Evolutionary conservation across 345 rosid species (phyloP).

Genomic region (Eutrema japonicum): DNA sequence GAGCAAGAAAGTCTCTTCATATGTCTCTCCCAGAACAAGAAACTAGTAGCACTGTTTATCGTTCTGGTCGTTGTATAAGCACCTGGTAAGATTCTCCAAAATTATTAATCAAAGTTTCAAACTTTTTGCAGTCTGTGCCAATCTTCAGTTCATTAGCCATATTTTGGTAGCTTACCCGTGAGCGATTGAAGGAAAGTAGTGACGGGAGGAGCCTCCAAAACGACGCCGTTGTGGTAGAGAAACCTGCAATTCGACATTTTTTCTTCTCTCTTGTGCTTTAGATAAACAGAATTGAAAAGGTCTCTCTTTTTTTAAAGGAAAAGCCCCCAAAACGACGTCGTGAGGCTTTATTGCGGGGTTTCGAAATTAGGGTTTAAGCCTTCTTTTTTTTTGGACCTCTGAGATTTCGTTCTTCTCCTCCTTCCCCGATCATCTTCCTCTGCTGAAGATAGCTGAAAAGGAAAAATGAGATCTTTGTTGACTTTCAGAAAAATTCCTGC

Average conservation of each 20-base stretch:
- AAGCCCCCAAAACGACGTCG: slow-evolving; percentile 24
- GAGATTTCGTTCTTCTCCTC: slow-evolving; percentile 2
- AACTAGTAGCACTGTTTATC: slow-evolving; percentile 50
- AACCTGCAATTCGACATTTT: slow-evolving; percentile 54
- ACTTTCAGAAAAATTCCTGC: slow-evolving; percentile 35
- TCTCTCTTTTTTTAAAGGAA: no score
- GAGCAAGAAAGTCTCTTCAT: slow-evolving; percentile 63
- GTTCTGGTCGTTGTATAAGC: slow-evolving; percentile 89
- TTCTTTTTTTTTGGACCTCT: neutral
- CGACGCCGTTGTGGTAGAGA: slow-evolving; percentile 63
- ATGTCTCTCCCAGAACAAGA: slow-evolving; percentile 81
- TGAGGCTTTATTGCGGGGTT: neutral
- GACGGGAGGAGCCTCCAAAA: slow-evolving; percentile 58
- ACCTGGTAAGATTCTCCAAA: slow-evolving; percentile 50
- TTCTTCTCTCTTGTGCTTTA: neutral
- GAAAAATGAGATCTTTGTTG: slow-evolving; percentile 45
- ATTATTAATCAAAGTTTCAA: neutral
- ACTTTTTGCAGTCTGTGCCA: slow-evolving; percentile 7
- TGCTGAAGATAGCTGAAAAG: slow-evolving; percentile 6
- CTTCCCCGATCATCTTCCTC: slow-evolving; percentile 23
- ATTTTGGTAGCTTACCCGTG: slow-evolving; percentile 48
- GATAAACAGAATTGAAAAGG: neutral
- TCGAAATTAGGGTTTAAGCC: slow-evolving; percentile 42
- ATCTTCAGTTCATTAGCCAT: neutral
- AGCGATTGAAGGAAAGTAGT: slow-evolving; percentile 66